phyloP scores from a whole-genome alignment of 2,329 filamentous ascomycete species.

The Pezicula radicicola region DNA sequence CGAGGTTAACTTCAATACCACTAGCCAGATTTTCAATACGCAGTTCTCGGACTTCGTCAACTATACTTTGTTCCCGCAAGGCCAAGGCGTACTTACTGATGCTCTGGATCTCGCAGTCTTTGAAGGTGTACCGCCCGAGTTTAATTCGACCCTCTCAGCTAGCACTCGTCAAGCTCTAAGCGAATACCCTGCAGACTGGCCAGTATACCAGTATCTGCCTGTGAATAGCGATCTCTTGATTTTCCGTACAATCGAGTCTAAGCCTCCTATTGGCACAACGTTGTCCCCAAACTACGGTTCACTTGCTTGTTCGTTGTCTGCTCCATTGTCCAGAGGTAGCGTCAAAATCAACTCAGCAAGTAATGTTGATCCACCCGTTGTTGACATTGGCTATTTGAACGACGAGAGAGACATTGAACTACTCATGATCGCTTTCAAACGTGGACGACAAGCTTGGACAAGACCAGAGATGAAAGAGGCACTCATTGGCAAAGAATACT shows the following conservation, averaged over 20 bases:
- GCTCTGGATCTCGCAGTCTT: neutral
- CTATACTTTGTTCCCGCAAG: neutral
- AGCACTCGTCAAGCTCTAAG: neutral
- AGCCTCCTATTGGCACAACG: neutral
- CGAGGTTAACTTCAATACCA: neutral
- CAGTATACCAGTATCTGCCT: neutral
- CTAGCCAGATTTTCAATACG: neutral
- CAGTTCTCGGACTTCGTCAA: neutral
- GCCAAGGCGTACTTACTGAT: neutral
- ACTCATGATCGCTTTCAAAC: neutral
- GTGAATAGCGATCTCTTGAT: neutral
- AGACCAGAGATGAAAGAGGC: neutral
- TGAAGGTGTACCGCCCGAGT: neutral
- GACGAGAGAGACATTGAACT: neutral
- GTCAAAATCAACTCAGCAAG: neutral
- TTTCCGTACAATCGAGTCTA: neutral
- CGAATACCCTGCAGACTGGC: neutral
- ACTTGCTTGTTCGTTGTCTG: neutral
- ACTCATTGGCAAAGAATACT: neutral
- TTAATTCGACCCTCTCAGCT: neutral
- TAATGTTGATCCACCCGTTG: neutral
- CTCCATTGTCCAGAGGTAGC: neutral
- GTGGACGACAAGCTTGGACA: neutral
- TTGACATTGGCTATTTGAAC: neutral
- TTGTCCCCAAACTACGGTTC: neutral